Base-by-base conservation (phyloP, 2,329 filamentous ascomycete species). In the Coniosporium tulheliwenetii region DNA sequence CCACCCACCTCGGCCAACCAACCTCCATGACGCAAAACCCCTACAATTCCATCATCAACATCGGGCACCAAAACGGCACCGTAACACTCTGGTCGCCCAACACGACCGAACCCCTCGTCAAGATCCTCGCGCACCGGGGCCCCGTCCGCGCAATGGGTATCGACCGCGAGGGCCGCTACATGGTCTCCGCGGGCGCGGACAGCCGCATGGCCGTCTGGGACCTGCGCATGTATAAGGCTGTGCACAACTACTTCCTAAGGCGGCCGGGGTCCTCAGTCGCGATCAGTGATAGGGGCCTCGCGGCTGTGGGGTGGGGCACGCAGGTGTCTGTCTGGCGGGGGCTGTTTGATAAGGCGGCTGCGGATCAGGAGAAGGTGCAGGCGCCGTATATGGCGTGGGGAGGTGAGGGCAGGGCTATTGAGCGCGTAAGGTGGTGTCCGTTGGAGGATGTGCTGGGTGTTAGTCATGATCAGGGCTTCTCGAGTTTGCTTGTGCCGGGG, bases 11-110 rank as follows among this genome's bases (percentile, higher is more conserved):
- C 45, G 91, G 91, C 26, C 78, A 82, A 3, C 84, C 91, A 1
- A 85, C 83, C 3, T 76, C 89, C 2, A 72, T 98, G 47, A 71
- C 77, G 4, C 87, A 95, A 53, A 98, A 98, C 56, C 82, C 84
- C 0, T 81, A 82, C 61, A 98, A 98, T 57, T 91, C 85, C 12
- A 79, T 98, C 43, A 68, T 95, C 38, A 86, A 96, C 52, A 77
- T 87, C 45, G 91, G 91, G 8, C 89, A 96, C 56, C 86, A 94
- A 55, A 96, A 96, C 55, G 91, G 91, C 43, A 83, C 85, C 2
- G 86, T 98, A 31, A 91, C 85, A 2, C 66, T 98, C 36, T 98
- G 91, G 91, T 95, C 89, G 2, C 91, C 91, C 2, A 98, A 94
- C 61, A 81, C 79, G 19, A 74, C 79, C 41, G 82, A 85, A 0